Base-by-base conservation (phyloP, 768 basidiomycete genomes). In the Russula brevipes region DNA sequence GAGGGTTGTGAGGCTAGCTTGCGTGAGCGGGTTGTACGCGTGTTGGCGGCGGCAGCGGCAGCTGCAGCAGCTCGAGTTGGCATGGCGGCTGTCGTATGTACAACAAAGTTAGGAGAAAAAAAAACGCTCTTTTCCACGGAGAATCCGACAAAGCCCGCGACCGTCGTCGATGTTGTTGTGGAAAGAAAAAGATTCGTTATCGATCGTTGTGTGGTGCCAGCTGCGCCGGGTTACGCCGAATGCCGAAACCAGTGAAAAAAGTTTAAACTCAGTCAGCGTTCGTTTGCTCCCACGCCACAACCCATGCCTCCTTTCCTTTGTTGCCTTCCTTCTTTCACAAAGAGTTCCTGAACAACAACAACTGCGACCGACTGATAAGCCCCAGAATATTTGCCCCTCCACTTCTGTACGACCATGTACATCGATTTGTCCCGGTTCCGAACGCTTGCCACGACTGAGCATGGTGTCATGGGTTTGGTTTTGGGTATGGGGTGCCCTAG, bases 1-100 rank as follows among this genome's bases (percentile, higher is more conserved):
- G 51, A 31, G 11, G 39, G 52, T 14, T 49, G 57, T 4, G 57
- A 52, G n/a, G 54, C 2, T 11, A 50, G 35, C 17, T 54, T 59
- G 47, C 57, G 49, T 24, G 66, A 65, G 44, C 66, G 66, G 33
- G 66, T 66, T 31, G 57, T 65, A 30, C 66, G 63, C 66, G 42
- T 66, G 44, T 54, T 65, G 61, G 49, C 51, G 10, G 63, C 39
- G 3, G 60, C 52, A 7, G 44, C 64, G 1, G 64, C 63, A 4
- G 63, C 58, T 4, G 53, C n/a, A 1, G 57, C 57, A 8, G 62
- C 62, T 24, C 62, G 62, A 51, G 63, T 59, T 63, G 61, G 50
- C 61, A 63, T 57, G 39, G 38, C 36, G 39, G 59, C 52, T 60
- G 35, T 35, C 45, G 31, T 33, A 56, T 45, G 30, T 39, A 45